phyloP scores from a whole-genome alignment of 2,329 filamentous ascomycete genomes.

The Bipolaris cookei region DNA sequence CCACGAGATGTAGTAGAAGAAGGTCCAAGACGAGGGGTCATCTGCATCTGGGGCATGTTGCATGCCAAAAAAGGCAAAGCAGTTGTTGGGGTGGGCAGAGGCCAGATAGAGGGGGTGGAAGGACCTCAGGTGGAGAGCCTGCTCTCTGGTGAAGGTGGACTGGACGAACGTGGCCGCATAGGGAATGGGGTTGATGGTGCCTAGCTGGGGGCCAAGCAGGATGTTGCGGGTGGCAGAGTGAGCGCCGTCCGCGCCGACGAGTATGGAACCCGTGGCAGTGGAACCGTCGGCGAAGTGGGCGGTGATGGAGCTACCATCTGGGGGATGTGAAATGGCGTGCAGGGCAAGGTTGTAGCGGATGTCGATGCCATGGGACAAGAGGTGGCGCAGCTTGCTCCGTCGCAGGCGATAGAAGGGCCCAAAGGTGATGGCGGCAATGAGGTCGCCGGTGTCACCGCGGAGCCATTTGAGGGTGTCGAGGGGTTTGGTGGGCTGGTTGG shows the following conservation, averaged over 20 bases:
- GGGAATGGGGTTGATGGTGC: slow-evolving; percentile 49
- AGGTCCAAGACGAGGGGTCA: slow-evolving; percentile 53
- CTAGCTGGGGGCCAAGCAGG: slow-evolving; percentile 36
- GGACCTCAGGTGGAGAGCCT: slow-evolving; percentile 53
- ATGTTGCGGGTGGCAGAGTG: slow-evolving; percentile 40
- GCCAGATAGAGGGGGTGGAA: slow-evolving; percentile 56
- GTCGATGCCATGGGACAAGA: slow-evolving; percentile 40
- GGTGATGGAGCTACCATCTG: slow-evolving; percentile 41
- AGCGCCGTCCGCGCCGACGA: slow-evolving; percentile 49
- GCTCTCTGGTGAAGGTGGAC: slow-evolving; percentile 50
- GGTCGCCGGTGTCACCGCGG: slow-evolving; percentile 46
- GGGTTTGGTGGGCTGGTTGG: slow-evolving; percentile 51
- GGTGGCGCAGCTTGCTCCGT: slow-evolving; percentile 42
- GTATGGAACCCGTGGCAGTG: slow-evolving; percentile 36
- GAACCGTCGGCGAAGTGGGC: slow-evolving; percentile 47
- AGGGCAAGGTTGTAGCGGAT: slow-evolving; percentile 51
- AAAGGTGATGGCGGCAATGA: slow-evolving; percentile 42
- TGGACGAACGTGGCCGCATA: slow-evolving; percentile 57
- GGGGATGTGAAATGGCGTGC: slow-evolving; percentile 41
- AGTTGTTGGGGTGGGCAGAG: slow-evolving; percentile 53
- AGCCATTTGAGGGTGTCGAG: slow-evolving; percentile 45
- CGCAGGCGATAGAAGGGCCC: slow-evolving; percentile 47
- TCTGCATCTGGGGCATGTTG: slow-evolving; percentile 50
- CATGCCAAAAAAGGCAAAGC: slow-evolving; percentile 56
- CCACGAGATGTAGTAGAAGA: slow-evolving; percentile 60